phyloP scores from a whole-genome alignment of 129 eudicot species.

The Dittrichia graveolens region DNA sequence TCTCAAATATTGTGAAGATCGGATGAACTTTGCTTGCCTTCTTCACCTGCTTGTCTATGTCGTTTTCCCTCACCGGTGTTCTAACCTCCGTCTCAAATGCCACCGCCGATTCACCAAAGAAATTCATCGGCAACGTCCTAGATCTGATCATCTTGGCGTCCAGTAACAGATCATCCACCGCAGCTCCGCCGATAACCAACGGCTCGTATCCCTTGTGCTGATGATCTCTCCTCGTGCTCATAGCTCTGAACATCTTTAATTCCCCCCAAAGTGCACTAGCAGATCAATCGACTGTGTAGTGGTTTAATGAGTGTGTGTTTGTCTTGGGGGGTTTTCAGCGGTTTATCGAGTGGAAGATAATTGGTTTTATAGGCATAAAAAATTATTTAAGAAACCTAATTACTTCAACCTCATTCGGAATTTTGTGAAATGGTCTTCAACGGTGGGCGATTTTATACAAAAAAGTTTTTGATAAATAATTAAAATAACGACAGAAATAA shows the following conservation, averaged over 20 bases:
- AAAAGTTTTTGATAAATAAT: not conserved
- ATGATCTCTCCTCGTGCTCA: slow-evolving; percentile 48
- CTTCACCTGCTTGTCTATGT: slow-evolving; percentile 40
- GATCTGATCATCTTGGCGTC: slow-evolving; percentile 36
- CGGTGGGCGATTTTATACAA: slow-evolving; percentile 21
- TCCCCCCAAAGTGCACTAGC: too few species aligned
- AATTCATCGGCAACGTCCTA: slow-evolving; percentile 29
- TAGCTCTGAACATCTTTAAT: slow-evolving; percentile 58
- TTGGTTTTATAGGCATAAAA: slow-evolving; percentile 23
- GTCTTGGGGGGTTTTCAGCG: not conserved
- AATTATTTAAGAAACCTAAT: not conserved
- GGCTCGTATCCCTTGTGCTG: slow-evolving; percentile 53
- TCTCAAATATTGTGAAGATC: slow-evolving; percentile 48
- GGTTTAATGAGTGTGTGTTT: not conserved
- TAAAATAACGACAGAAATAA: not conserved
- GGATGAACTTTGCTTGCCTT: slow-evolving; percentile 68
- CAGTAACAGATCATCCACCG: slow-evolving; percentile 6
- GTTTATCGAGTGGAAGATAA: not conserved
- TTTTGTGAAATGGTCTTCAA: slow-evolving; percentile 21
- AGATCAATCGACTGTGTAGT: too few species aligned
- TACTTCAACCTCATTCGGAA: slow-evolving; percentile 14
- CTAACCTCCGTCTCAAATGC: slow-evolving; percentile 20
- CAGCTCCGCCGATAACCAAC: slow-evolving; percentile 41
- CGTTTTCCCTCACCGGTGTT: slow-evolving; percentile 22
- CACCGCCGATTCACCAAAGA: slow-evolving; percentile 25